These are phyloP conservation scores for Lentinula guzmanii DNA, from an alignment of 768 basidiomycete genomes.

Conservation along the genomic window DNA sequence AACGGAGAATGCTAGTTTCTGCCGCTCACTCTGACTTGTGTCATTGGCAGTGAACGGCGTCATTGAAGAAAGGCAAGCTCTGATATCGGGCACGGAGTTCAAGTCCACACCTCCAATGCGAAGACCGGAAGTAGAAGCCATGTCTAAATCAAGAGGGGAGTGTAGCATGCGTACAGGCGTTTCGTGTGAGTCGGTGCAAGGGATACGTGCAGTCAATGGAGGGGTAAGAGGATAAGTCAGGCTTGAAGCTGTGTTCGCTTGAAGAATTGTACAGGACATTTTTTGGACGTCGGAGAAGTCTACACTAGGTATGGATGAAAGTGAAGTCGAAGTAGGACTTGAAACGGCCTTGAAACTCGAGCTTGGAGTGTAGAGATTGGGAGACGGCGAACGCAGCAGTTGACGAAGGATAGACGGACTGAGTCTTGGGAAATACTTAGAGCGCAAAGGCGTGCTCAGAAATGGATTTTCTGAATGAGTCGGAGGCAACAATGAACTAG, in stretches of 20 bases:
- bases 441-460: neutral
- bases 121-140: neutral
- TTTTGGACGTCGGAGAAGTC: neutral
- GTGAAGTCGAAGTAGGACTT: neutral
- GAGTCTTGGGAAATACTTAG: neutral
- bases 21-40: neutral
- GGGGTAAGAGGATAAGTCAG: conserved; percentile 15
- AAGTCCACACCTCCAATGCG: neutral
- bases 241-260: neutral
- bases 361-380: neutral
- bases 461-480: neutral
- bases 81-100: neutral
- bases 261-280: neutral
- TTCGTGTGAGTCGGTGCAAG: conserved; percentile 6
- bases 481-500: neutral
- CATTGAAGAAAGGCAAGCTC: neutral
- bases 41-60: neutral
- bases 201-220: conserved; percentile 13
- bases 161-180: neutral
- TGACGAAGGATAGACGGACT: conserved; percentile 1
- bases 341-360: neutral
- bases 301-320: neutral
- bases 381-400: conserved; percentile 1
- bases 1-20: neutral
- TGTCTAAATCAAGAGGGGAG: neutral